Percentiles rank a stretch among this genome's conserved stretches.
phyloP scores from a whole-genome alignment of 2,329 filamentous ascomycete species.

The Fusarium palustre region DNA sequence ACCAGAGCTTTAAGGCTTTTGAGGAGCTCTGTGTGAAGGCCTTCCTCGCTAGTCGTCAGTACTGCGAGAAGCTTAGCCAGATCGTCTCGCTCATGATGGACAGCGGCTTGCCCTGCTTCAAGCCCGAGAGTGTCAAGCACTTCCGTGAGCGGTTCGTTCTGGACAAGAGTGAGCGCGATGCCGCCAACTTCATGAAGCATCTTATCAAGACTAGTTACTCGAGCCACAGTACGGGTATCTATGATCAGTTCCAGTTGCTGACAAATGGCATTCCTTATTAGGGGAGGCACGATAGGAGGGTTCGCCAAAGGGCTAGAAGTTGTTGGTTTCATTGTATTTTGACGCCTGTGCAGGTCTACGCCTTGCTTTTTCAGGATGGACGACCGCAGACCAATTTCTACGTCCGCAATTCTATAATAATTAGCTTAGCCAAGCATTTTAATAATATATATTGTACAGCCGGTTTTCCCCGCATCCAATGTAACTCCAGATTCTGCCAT shows the following conservation, averaged over 20 bases:
- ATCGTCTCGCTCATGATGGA: slow-evolving; percentile 96
- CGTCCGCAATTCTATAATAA: slow-evolving; percentile 8
- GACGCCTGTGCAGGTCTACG: slow-evolving; percentile 7
- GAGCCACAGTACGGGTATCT: slow-evolving; percentile 92
- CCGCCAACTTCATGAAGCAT: slow-evolving; percentile 92
- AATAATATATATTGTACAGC: slow-evolving; percentile 31
- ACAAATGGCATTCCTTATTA: slow-evolving; percentile 98
- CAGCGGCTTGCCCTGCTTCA: slow-evolving; percentile 96
- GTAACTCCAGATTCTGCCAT: background rate
- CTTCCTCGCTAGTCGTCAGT: slow-evolving; percentile 87
- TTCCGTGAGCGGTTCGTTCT: slow-evolving; percentile 94
- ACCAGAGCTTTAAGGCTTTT: slow-evolving; percentile 94
- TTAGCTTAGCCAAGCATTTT: slow-evolving; percentile 16
- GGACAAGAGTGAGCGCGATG: slow-evolving; percentile 91
- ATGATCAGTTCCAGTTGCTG: slow-evolving; percentile 97
- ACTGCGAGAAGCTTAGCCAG: slow-evolving; percentile 89
- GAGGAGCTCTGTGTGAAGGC: slow-evolving; percentile 96
- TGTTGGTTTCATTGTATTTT: background rate
- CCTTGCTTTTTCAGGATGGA: slow-evolving; percentile 1
- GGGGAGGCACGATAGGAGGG: slow-evolving; percentile 18
- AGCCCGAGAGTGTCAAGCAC: slow-evolving; percentile 91
- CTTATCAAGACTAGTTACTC: slow-evolving; percentile 90
- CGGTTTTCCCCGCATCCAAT: slow-evolving; percentile 1
- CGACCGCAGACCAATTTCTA: background rate
- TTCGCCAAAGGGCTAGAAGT: background rate